Base-by-base conservation (phyloP, 75 land plant genomes). In the Isoetes taiwanensis region DNA sequence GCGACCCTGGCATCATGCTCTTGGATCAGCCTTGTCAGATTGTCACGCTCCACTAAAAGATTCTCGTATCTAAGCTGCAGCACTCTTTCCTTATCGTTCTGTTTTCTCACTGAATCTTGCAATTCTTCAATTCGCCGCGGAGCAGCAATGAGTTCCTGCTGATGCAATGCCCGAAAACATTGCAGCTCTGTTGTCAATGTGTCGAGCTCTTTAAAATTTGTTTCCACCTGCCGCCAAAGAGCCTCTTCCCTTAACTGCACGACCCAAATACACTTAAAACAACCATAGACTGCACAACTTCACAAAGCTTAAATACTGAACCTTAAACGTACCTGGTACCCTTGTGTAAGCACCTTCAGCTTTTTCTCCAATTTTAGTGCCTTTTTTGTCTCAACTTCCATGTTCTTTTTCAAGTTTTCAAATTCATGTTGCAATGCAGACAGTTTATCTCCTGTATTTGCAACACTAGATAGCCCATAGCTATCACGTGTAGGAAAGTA, bases 391-490 rank as follows among this genome's bases (percentile, higher is more conserved):
- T 83, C 89, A 26, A 71, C 82, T 55, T 87, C 97, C 83, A 83
- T 78, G 34, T 71, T 82, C 63, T 69, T 86, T 63, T 75, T 83
- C 54, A 91, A 75, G 43, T 52, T 79, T 34, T 86, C 89, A 77
- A 87, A 91, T 34, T 87, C 85, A 61, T 74, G 63, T 41, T 83
- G 85, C 25, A 80, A 40, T 19, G 94, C 88, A 23, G 71, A 69
- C 46, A 87, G 74, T 33, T 79, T 89, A 39, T 86, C 97, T 60
- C 41, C 52, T 16, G 59, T 79, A 33, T 68, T 76, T 24, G 97
- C 88, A 38, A 86, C 94, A 67, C 97, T 91, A 0, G 82, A 77
- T 21, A 78, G 80, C 66, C 79, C 86, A 77, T 78, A 91, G 52
- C 58, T 71, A 62, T 71, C 62, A 27, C 79, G 76, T 53, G 76